Evolutionary conservation across 257 asterid genomes (phyloP).

Genomic region (Solanum chilense): DNA sequence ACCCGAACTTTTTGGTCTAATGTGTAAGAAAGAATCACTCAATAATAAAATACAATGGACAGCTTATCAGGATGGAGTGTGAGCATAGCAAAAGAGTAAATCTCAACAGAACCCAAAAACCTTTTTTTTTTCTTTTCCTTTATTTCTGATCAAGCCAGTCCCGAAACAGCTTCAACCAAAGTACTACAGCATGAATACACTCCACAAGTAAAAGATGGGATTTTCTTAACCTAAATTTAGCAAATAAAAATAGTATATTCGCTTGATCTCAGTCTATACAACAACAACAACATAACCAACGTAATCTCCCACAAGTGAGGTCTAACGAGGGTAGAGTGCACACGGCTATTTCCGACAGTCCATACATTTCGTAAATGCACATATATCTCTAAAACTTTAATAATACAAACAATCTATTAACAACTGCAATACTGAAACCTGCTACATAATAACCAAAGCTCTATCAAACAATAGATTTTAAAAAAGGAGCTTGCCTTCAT

Average conservation of each 20-base stretch:
- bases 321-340: not conserved
- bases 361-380: not conserved
- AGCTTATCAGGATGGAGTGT: not conserved
- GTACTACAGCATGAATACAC: not conserved
- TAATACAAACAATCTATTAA: not conserved
- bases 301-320: not conserved
- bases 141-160: not conserved
- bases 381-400: not conserved
- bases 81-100: not conserved
- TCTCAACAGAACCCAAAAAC: not conserved
- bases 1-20: not conserved
- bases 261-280: not conserved
- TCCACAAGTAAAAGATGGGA: not conserved
- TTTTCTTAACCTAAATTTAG: not conserved
- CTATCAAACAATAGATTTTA: not conserved
- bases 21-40: not conserved
- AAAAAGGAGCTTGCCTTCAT: constrained; percentile 24
- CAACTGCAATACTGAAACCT: not conserved
- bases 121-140: not conserved
- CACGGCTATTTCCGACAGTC: not conserved
- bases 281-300: not conserved
- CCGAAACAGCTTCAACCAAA: not conserved
- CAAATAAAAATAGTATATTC: not conserved
- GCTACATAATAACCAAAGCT: not conserved
- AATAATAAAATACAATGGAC: not conserved